Evolutionary conservation across 768 basidiomycete genomes (phyloP), one percentile per base, ranked within the genome.

Genomic region (Leccinum sublutescens): DNA sequence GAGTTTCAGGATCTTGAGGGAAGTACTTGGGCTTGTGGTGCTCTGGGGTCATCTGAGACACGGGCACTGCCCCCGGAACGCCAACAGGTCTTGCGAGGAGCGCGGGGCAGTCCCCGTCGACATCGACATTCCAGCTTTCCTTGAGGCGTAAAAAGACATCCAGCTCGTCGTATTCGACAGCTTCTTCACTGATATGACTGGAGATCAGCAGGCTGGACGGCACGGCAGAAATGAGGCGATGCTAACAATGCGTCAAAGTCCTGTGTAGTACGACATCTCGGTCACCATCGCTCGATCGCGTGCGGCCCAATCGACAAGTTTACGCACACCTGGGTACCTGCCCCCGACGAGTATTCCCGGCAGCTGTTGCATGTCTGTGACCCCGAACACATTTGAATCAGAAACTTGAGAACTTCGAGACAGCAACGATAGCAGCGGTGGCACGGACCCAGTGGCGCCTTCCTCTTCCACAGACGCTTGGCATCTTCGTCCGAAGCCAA

Each of bases 261-360:
- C 91, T 92, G 58, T 49, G 54, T 9, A 48, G 54, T 8, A 48
- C 48, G 48, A 50, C 21, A 43, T 38, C 33, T 53, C 47, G 59
- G 43, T 54, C 43, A 62, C 50, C 43, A 62, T 61, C 31, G 60
- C 60, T 31, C 12, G 48, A 27, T 17, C 31, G 43, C 45, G 31
- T n/a, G 19, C 21, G 33, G n/a, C 8, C 9, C 27, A 36, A 40
- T 27, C 31, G 34, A 17, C 43, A 45, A 54, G 53, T 56, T 23
- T 34, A 80, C 88, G 62, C 75, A 93, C 91, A 29, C 92, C 92
- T 51, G 86, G 86, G 68, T 83, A 94, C 58, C 78, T 81, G 38
- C 84, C 84, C 4, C 92, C 92, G 38, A 94, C 81, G 6, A 94
- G 83, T 45, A 93, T 86, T 3, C 92, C 93, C 23, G 92, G 92